phyloP scores from a whole-genome alignment of 352 stramenopile genomes.

The Globisporangium takayamanum region DNA sequence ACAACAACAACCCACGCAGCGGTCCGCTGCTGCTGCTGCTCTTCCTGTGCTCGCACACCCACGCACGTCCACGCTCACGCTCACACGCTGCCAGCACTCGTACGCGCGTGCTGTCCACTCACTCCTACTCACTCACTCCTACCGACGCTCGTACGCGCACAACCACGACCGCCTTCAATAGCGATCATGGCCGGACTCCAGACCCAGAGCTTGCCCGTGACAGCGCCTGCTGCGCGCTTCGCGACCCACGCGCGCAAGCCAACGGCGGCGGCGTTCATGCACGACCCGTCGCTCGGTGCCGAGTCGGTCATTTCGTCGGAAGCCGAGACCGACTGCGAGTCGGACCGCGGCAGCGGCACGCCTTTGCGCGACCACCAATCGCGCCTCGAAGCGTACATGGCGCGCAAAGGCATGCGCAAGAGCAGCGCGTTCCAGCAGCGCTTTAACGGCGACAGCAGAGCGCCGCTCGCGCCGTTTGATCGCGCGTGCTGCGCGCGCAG shows the following conservation, averaged over 20 bases:
- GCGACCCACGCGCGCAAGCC: not conserved
- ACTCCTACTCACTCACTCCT: not conserved
- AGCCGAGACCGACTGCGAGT: constrained; percentile 68
- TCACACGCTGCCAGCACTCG: not conserved
- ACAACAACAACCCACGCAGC: no score
- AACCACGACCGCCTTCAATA: constrained; percentile 1
- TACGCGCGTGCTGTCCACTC: not conserved
- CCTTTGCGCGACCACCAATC: constrained; percentile 39
- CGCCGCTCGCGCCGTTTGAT: not conserved
- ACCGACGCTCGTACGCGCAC: not conserved
- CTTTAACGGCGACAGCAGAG: constrained; percentile 2
- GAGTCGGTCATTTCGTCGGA: constrained; percentile 39
- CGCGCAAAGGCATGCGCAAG: constrained; percentile 15
- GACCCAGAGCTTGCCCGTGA: constrained; percentile 33
- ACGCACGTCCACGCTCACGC: not conserved
- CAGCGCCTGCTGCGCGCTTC: not conserved
- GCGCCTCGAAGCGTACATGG: constrained; percentile 42
- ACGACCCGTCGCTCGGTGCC: constrained; percentile 16
- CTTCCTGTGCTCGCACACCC: not conserved
- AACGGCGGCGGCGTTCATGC: not conserved
- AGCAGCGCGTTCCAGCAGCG: constrained; percentile 21
- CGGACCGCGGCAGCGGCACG: constrained; percentile 40
- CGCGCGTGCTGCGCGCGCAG: not conserved
- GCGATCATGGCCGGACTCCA: constrained; percentile 9
- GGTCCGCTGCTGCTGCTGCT: no score